phyloP scores from a whole-genome alignment of 2,329 filamentous ascomycete species.

The Botryotinia narcissicola region DNA sequence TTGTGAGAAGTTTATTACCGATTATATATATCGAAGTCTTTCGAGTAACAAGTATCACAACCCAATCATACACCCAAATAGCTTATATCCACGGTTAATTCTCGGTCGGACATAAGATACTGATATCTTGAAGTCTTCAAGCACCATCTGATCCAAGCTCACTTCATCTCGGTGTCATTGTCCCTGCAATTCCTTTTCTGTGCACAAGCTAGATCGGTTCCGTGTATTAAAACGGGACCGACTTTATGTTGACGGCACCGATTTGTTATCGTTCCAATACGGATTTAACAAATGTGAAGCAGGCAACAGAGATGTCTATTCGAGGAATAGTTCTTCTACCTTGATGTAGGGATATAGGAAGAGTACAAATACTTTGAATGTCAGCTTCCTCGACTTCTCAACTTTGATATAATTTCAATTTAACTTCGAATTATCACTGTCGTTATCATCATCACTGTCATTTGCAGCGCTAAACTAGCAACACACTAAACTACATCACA shows the following conservation, averaged over 20 bases:
- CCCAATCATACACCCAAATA: neutral
- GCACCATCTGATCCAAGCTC: neutral
- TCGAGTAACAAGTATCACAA: neutral
- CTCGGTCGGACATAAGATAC: neutral
- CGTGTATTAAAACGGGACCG: neutral
- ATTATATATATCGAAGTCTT: neutral
- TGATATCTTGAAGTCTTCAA: neutral
- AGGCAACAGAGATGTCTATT: neutral
- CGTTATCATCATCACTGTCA: neutral
- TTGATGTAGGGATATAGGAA: neutral
- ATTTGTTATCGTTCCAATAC: neutral
- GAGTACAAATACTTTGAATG: neutral
- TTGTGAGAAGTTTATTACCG: neutral
- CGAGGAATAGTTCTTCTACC: neutral
- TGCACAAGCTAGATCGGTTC: neutral
- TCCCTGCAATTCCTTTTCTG: neutral
- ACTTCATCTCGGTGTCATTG: neutral
- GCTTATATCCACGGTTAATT: neutral
- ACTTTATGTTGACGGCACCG: neutral
- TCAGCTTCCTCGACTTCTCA: neutral
- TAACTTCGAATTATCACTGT: neutral
- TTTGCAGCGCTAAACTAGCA: neutral
- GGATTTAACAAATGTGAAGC: neutral
- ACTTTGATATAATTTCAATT: neutral
- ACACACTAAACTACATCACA: neutral